Evolutionary conservation across 129 eudicot species (phyloP).

Genomic region (Centella asiatica): DNA sequence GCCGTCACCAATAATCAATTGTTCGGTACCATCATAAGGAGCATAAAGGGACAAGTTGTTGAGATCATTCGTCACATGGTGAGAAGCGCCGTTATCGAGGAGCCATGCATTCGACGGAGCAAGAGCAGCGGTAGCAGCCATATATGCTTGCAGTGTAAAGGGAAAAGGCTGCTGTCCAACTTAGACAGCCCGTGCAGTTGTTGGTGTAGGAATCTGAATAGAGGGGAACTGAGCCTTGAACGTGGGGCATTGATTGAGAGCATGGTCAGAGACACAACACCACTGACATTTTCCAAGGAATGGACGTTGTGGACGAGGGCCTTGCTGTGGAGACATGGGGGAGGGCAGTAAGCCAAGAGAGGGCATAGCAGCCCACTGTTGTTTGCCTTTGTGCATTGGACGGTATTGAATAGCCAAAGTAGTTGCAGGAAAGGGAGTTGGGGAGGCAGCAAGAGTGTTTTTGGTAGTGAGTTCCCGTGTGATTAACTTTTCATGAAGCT

Average conservation of each 20-base stretch:
- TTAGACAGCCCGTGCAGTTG: no score
- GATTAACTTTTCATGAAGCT: neutral
- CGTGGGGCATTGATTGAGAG: no score
- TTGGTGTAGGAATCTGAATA: no score
- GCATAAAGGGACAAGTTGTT: neutral
- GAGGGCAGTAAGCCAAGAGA: no score
- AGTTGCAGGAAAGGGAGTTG: neutral
- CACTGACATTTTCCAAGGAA: no score
- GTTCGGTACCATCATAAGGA: neutral
- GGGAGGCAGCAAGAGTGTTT: neutral
- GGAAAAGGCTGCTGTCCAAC: neutral
- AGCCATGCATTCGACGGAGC: neutral
- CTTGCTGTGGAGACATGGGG: no score
- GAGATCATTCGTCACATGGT: neutral
- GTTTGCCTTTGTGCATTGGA: neutral
- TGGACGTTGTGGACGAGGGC: neutral
- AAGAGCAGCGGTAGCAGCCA: neutral
- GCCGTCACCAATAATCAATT: neutral
- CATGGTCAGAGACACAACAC: no score
- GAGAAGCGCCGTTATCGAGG: constrained; percentile 5
- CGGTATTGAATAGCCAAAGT: neutral
- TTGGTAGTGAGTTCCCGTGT: neutral
- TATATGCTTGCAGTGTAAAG: neutral
- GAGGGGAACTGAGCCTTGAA: no score
- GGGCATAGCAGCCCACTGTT: neutral